Base-by-base conservation (phyloP, 306 rosid species). In the Oemleria cerasiformis region DNA sequence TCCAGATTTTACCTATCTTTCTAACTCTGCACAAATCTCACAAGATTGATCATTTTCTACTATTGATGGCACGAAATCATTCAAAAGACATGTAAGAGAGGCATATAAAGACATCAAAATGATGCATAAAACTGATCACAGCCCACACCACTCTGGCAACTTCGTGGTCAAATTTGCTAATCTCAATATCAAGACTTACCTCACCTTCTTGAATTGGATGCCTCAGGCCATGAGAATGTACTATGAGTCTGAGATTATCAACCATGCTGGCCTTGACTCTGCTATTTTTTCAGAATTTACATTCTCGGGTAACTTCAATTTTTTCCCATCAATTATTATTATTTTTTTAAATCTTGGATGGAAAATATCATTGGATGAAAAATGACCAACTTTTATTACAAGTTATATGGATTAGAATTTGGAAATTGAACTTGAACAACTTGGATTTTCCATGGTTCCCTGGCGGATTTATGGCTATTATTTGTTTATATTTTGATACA, bases 241-340 rank as follows among this genome's bases (percentile, higher is more conserved):
- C n/a, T n/a, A n/a, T 66, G 96, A 94, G 75, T 7, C 87, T 73
- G 92, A 91, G 79, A 94, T 94, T 63, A 86, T 89, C 67, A 78
- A 47, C 81, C 97, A 91, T 81, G 97, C 99, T 77, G 97, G 99
- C 19, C 88, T 94, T 66, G 99, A 94, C 79, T 94, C 99, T 81
- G 97, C 96, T 83, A 95, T 75, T 83, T 94, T 94, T 51, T 94
- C 71, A 86, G 99, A 83, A 89, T 94, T 74, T 94, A 94, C 60
- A 83, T 78, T 81, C 89, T 94, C 38, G 99, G 99, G 99, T 94
- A 77, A 57, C 58, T 38, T 63, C 47, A 49, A 34, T 67, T 75
- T 19, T 65, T 0, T 23, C 66, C 10, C 48, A 7, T 50, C 3
- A 5, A 16, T n/a, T n/a, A n/a, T n/a, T n/a, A n/a, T 25, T n/a